Base-by-base conservation (phyloP, 768 basidiomycete genomes). In the Suillus lakei region DNA sequence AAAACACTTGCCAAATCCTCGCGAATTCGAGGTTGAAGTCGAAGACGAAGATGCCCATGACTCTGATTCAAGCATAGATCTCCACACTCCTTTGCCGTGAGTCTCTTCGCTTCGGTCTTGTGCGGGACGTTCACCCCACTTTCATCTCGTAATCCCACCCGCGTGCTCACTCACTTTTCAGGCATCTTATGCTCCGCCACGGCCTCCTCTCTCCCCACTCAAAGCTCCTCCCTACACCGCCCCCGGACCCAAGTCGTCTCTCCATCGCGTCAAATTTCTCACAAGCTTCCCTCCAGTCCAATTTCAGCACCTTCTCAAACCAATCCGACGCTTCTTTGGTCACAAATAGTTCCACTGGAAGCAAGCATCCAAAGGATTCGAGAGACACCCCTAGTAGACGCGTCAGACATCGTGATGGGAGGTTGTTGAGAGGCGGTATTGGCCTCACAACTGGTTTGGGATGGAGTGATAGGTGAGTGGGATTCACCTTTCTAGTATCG, bases 361-460 rank as follows among this genome's bases (percentile, higher is more conserved):
- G 74, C 51, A 78, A 71, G 44, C 74, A 76, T 18, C 68, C 64
- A 56, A 88, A 86, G 68, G 88, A 90, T 59, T 75, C 83, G 30
- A 79, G 88, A 1, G 86, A 91, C 69, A 90, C 88, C 0, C 82
- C 81, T 0, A 81, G 77, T 69, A 78, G 89, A 43, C 77, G 88
- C 38, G 81, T 83, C 1, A 78, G 90, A 32, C 90, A 91, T 73
- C 84, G 88, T 3, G 89, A 91, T 69, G 89, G 88, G 0, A 77
- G 75, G 39, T 64, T 86, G 21, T 76, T 91, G 63, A 74, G 79
- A 56, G 90, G 88, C 1, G 90, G 90, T 2, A 83, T 91, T 61
- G 90, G 90, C 2, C 72, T 91, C 62, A 91, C 90, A 5, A 91
- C 90, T 9, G 90, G 90, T 7, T 75, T 91, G 16, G 90, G 90